phyloP scores from a whole-genome alignment of 108 stramenopile species.

The Cylindrotheca fusiformis region DNA sequence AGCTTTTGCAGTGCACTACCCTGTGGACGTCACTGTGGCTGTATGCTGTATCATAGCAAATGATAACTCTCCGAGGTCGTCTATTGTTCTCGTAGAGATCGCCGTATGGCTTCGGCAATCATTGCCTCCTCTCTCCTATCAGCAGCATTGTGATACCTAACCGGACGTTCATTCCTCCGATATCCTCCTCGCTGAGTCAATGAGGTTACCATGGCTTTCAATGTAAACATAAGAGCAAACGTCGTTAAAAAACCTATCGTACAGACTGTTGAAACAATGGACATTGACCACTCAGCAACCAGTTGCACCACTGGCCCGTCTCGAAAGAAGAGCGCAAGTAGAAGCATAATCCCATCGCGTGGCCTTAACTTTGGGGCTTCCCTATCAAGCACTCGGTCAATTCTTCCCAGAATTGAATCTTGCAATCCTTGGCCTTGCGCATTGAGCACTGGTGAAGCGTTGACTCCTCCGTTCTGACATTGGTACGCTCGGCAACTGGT shows the following conservation, averaged over 20 bases:
- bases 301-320: neutral
- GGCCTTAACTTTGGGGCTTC: neutral
- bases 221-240: neutral
- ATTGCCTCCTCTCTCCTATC: slow-evolving; percentile 7
- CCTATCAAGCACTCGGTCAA: slow-evolving; percentile 6
- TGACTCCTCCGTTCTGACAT: slow-evolving; percentile 43
- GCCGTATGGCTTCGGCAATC: slow-evolving; percentile 9
- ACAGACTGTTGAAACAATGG: neutral
- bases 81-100: slow-evolving; percentile 5
- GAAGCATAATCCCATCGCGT: neutral
- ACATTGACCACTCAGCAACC: neutral
- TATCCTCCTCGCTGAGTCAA: neutral
- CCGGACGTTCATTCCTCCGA: too few species aligned
- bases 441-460: neutral
- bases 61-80: too few species aligned
- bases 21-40: too few species aligned
- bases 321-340: neutral
- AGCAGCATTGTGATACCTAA: too few species aligned
- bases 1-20: too few species aligned
- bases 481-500: slow-evolving; percentile 42
- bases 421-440: neutral
- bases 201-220: too few species aligned
- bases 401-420: slow-evolving; percentile 7
- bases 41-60: too few species aligned
- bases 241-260: neutral